Percentiles rank a stretch among this genome's conserved stretches.
These are phyloP conservation scores for Neospora caninum DNA, from an alignment of 169 alveolate species.

Conservation along the genomic window DNA sequence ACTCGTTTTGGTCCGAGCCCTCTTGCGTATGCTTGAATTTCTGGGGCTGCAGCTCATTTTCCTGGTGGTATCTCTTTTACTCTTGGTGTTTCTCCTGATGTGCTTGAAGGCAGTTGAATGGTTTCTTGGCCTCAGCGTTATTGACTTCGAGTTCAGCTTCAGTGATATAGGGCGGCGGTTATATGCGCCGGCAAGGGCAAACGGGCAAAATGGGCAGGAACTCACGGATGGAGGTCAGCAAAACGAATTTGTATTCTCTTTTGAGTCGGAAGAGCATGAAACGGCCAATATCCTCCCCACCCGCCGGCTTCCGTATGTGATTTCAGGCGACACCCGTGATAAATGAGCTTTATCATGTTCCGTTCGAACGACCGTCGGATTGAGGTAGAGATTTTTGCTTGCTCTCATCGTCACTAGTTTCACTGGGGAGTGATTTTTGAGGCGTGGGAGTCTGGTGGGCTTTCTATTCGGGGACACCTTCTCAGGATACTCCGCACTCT, in stretches of 20 bases:
- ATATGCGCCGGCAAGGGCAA: background rate
- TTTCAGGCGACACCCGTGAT: background rate
- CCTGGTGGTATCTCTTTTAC: background rate
- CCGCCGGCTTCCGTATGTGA: background rate
- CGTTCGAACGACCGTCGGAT: too few relatives aligned
- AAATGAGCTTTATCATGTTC: too few relatives aligned
- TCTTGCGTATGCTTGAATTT: background rate
- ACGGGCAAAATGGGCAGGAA: background rate
- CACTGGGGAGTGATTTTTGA: too few relatives aligned
- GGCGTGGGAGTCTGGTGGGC: too few relatives aligned
- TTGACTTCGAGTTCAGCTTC: background rate
- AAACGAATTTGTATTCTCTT: background rate
- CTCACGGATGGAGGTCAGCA: background rate
- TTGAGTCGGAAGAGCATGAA: background rate
- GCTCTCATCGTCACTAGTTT: too few relatives aligned
- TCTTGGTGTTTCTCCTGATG: background rate
- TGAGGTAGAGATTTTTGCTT: too few relatives aligned
- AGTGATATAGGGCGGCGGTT: background rate
- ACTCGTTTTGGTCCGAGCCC: background rate
- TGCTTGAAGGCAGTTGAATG: background rate
- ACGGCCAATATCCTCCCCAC: background rate
- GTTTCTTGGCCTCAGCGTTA: background rate
- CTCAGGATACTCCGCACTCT: too few relatives aligned
- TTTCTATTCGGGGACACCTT: too few relatives aligned
- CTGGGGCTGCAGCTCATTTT: background rate